These are phyloP conservation scores for Leishmania arabica DNA, from an alignment of 208 protist genomes.

Conservation along the genomic window DNA sequence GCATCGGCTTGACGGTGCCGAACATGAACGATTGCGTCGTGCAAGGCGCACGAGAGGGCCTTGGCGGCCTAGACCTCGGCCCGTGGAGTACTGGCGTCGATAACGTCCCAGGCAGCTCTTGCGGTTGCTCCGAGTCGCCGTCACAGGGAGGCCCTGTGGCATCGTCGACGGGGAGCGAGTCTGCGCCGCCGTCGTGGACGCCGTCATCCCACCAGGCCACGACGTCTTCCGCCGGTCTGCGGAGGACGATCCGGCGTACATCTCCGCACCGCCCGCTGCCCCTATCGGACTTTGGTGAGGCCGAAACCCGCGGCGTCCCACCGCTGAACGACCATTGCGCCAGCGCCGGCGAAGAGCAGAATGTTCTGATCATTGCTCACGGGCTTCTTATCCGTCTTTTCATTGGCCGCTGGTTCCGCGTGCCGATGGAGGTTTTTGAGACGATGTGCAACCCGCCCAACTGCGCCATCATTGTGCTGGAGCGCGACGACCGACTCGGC, in stretches of 20 bases:
- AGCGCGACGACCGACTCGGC: slow-evolving; percentile 58
- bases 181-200: not conserved
- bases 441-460: slow-evolving; percentile 91
- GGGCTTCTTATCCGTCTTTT: slow-evolving; percentile 88
- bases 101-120: not conserved
- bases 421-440: slow-evolving; percentile 87
- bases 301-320: slow-evolving; percentile 21
- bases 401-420: slow-evolving; percentile 80
- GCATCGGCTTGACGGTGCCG: slow-evolving; percentile 61
- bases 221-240: not conserved
- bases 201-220: not conserved
- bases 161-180: not conserved
- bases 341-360: slow-evolving; percentile 56
- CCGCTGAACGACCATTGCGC: slow-evolving; percentile 30
- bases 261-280: slow-evolving; percentile 4
- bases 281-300: slow-evolving; percentile 26
- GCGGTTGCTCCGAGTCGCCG: not conserved
- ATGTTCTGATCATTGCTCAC: slow-evolving; percentile 88
- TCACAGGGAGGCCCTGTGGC: not conserved
- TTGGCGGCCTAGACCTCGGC: slow-evolving; percentile 17
- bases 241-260: not conserved
- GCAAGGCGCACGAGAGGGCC: slow-evolving; percentile 19
- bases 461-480: slow-evolving; percentile 83
- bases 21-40: slow-evolving; percentile 53
- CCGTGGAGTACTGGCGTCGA: slow-evolving; percentile 16